Percentiles rank a stretch among this genome's conserved stretches.
phyloP scores from a whole-genome alignment of 2,329 filamentous ascomycete species.

The Clarireedia paspali region DNA sequence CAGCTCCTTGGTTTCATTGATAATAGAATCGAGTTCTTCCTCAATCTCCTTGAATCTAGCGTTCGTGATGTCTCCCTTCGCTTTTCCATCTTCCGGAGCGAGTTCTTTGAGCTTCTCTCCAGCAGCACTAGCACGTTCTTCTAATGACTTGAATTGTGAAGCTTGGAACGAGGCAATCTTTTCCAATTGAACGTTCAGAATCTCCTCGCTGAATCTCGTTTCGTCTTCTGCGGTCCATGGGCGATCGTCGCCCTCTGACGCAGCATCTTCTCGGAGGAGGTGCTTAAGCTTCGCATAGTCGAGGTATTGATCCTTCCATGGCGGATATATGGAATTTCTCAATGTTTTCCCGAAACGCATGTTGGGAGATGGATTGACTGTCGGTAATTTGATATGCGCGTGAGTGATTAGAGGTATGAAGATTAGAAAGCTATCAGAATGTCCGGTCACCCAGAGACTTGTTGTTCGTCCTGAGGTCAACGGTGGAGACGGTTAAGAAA shows the following conservation, averaged over 20 bases:
- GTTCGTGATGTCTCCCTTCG: slow-evolving; percentile 41
- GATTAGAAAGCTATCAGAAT: background rate
- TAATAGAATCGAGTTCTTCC: slow-evolving; percentile 76
- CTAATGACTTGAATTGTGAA: slow-evolving; percentile 57
- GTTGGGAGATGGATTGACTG: slow-evolving; percentile 20
- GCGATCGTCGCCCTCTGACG: slow-evolving; percentile 41
- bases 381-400: background rate
- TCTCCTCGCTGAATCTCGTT: slow-evolving; percentile 86
- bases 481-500: too few species aligned
- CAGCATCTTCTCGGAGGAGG: slow-evolving; percentile 69
- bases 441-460: too few species aligned
- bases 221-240: slow-evolving; percentile 93
- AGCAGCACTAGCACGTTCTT: slow-evolving; percentile 44
- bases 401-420: background rate
- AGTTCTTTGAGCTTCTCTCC: slow-evolving; percentile 73
- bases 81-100: slow-evolving; percentile 52
- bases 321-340: slow-evolving; percentile 67
- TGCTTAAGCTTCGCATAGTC: slow-evolving; percentile 92
- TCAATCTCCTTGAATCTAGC: slow-evolving; percentile 62
- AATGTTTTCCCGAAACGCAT: slow-evolving; percentile 96
- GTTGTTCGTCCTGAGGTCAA: too few species aligned
- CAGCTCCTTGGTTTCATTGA: slow-evolving; percentile 83
- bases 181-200: slow-evolving; percentile 89
- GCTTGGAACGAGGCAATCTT: slow-evolving; percentile 90
- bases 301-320: slow-evolving; percentile 92